Conservation (phyloP, 2,329 filamentous ascomycete species). For the Capronia americana region DNA sequence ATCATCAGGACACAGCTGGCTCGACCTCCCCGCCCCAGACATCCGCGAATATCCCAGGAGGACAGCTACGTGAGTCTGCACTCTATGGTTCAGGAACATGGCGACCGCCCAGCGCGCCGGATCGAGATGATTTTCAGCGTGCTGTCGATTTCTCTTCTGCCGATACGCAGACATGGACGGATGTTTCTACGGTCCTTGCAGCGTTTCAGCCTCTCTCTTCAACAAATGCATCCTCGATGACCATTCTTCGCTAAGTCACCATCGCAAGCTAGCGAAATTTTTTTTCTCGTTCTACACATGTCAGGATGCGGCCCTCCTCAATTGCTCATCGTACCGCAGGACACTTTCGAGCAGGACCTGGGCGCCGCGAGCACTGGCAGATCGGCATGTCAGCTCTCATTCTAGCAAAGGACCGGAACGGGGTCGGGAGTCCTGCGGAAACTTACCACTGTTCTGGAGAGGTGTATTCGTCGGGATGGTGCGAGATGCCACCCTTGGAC, state of each 20-base stretch:
- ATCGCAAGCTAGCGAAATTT: background rate
- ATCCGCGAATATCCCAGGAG: background rate
- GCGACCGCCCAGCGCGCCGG: background rate
- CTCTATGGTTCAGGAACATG: background rate
- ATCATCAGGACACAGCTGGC: background rate
- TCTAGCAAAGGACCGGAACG: background rate
- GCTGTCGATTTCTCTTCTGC: background rate
- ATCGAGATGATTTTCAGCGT: background rate
- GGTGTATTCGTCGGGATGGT: slow-evolving; percentile 68
- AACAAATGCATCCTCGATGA: background rate
- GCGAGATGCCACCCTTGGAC: slow-evolving; percentile 67
- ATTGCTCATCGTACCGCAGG: slow-evolving; percentile 55
- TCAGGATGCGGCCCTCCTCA: slow-evolving; percentile 5
- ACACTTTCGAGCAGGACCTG: slow-evolving; percentile 32
- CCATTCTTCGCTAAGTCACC: background rate
- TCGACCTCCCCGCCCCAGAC: background rate
- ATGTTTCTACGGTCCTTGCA: background rate
- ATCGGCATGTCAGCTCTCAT: background rate
- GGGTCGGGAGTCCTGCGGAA: background rate
- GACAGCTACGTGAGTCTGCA: background rate
- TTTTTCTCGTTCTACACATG: background rate
- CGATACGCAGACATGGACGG: background rate
- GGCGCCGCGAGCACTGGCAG: slow-evolving; percentile 27
- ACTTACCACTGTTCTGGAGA: slow-evolving; percentile 61
- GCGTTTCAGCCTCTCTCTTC: background rate